These are phyloP conservation scores for Coleophoma crateriformis DNA, from an alignment of 2,329 filamentous ascomycete genomes.

Conservation along the genomic window DNA sequence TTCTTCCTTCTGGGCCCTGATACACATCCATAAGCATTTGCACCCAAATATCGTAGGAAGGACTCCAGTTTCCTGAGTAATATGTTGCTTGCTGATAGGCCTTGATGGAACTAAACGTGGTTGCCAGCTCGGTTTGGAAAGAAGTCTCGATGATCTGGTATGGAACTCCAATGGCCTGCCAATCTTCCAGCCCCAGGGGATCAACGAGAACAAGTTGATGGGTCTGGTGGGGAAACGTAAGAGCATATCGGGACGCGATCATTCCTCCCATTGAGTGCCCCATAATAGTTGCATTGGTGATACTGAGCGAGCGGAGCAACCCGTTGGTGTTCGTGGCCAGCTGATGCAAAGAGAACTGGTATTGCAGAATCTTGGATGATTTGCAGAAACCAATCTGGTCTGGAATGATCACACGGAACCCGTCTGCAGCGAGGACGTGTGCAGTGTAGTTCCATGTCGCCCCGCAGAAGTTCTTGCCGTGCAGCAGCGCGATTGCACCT, in stretches of 20 bases:
- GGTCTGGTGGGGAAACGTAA: conserved; percentile 41
- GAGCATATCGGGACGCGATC: conserved; percentile 43
- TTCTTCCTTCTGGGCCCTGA: conserved; percentile 33
- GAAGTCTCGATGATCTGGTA: conserved; percentile 37
- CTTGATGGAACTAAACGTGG: conserved; percentile 37
- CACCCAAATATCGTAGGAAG: conserved; percentile 47
- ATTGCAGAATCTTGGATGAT: conserved; percentile 42
- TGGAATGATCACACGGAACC: conserved; percentile 46
- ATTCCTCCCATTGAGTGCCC: conserved; percentile 52
- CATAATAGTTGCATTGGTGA: conserved; percentile 40
- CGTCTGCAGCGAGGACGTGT: conserved; percentile 31
- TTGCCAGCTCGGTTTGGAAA: conserved; percentile 31
- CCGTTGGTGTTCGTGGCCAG: conserved; percentile 43
- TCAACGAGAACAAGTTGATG: conserved; percentile 42
- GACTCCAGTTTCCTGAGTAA: conserved; percentile 42
- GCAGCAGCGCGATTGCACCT: conserved; percentile 39
- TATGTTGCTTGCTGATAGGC: conserved; percentile 42
- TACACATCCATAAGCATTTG: conserved; percentile 49
- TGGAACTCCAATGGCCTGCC: conserved; percentile 40
- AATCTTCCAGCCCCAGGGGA: conserved; percentile 49
- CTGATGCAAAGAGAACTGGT: conserved; percentile 48
- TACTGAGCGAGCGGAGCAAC: conserved; percentile 37
- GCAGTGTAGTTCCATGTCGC: conserved; percentile 46
- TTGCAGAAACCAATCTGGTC: conserved; percentile 55
- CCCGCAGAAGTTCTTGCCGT: conserved; percentile 52